Base-by-base conservation (phyloP, 345 rosid species). In the Psidium guajava region DNA sequence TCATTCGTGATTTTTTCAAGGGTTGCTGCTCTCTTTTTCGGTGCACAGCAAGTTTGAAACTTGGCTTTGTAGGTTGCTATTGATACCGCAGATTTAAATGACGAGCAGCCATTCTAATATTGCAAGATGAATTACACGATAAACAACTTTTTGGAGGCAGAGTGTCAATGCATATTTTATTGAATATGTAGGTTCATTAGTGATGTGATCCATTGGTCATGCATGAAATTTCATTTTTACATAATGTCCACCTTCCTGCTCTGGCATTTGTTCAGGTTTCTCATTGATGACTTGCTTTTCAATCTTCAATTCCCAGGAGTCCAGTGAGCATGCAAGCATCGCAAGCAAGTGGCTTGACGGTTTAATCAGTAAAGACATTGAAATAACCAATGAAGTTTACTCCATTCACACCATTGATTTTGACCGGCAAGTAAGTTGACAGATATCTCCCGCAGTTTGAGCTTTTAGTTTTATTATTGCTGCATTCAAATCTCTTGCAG, bases 341-440 rank as follows among this genome's bases (percentile, higher is more conserved):
- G 95, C 95, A 82, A 88, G 90, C 58, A 94, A 95, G 89, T 97
- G 99, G 98, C 91, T 92, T 82, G 92, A 94, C 85, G 99, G 99
- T 21, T 87, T 95, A 82, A 86, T 92, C 83, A 91, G 87, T 32
- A 94, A 91, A 85, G 93, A 97, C 85, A 82, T 54, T 80, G 61
- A 91, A 57, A 83, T 95, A 82, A 95, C 93, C 22, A 94, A 92
- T 11, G 95, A 97, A 91, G 95, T 97, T 25, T 95, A 94, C 89
- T 92, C 97, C 16, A 82, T 94, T 89, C 91, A 73, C 82, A 84
- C 85, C 25, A 84, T 93, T 87, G 97, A 93, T 87, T 95, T 95
- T 85, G 98, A 97, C 82, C 91, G 99, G 75, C 99, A 95, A 95
- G 98, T 91, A 82, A 89, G 96, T 88, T 47, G 69, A 85, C 44